A percentile compares a stretch with the other conserved stretches of the same genome.
Conservation (phyloP, 179 eudicot species). For the Vitellaria paradoxa region DNA sequence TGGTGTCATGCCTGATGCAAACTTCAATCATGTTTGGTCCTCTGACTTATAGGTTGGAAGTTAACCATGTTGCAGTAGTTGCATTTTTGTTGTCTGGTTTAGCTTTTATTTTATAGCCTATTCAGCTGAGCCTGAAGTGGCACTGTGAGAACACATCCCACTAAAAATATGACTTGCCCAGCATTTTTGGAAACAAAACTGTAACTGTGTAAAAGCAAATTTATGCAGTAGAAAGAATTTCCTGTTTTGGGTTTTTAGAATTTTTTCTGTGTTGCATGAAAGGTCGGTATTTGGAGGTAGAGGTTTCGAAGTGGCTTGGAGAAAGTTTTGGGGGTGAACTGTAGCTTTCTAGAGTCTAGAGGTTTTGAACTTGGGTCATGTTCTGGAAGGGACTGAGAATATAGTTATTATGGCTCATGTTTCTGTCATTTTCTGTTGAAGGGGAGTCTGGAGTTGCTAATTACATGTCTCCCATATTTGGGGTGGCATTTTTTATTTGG, state of each 20-base stretch:
- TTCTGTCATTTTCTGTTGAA: no score
- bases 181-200: not conserved
- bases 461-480: no score
- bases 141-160: not conserved
- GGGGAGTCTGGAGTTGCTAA: no score
- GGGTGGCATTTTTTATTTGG: no score
- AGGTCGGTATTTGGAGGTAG: not conserved
- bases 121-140: constrained; percentile 1
- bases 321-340: no score
- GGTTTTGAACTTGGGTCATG: no score
- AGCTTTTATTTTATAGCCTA: not conserved
- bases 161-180: not conserved
- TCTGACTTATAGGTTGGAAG: not conserved
- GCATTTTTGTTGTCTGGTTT: not conserved
- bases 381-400: no score
- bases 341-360: no score
- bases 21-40: not conserved
- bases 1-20: constrained; percentile 1
- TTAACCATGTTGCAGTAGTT: constrained; percentile 2
- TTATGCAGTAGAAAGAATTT: not conserved
- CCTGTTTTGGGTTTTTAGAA: not conserved
- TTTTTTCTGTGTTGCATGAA: not conserved
- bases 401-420: no score
- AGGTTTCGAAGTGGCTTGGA: not conserved
- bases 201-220: not conserved